A percentile compares a stretch with the other conserved stretches of the same genome.
phyloP scores from a whole-genome alignment of 140 eudicot genomes.

The Cichorium intybus region DNA sequence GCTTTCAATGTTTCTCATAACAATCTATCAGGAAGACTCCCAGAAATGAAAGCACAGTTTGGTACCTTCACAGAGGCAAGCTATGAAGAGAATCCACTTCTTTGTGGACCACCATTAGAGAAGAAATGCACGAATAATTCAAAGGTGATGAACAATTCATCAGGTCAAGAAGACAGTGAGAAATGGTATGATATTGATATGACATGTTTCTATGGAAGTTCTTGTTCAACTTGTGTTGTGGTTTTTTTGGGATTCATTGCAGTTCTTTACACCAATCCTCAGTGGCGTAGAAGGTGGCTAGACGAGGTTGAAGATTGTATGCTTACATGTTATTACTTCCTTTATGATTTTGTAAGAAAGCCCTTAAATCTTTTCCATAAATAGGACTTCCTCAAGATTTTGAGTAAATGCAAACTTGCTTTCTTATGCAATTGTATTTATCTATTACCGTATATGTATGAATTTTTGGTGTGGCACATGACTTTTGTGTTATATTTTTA shows the following conservation, averaged over 20 bases:
- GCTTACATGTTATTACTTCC: conserved; percentile 19
- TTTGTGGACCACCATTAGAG: conserved; percentile 32
- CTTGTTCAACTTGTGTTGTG: background rate
- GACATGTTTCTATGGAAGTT: conserved; percentile 13
- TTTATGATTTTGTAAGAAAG: conserved; percentile 15
- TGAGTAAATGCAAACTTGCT: background rate
- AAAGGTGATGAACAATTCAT: background rate
- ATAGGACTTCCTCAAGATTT: background rate
- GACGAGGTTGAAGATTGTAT: conserved; percentile 12
- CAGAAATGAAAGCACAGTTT: conserved; percentile 31
- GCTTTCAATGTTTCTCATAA: conserved; percentile 23
- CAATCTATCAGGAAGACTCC: conserved; percentile 26
- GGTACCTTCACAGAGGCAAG: conserved; percentile 17
- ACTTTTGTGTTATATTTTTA: no score
- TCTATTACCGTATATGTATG: background rate
- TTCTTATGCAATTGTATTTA: background rate
- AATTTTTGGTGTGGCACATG: no score
- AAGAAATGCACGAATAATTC: conserved; percentile 1
- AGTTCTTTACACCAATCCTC: conserved; percentile 21
- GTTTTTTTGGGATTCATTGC: conserved; percentile 16
- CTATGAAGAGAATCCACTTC: conserved; percentile 32
- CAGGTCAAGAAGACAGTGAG: conserved; percentile 5
- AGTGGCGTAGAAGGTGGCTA: conserved; percentile 32
- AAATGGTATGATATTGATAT: conserved; percentile 24
- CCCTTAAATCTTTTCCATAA: conserved; percentile 2